These are phyloP conservation scores for Exophiala sp. DNA, from an alignment of 2,329 filamentous ascomycete genomes.

Conservation along the genomic window DNA sequence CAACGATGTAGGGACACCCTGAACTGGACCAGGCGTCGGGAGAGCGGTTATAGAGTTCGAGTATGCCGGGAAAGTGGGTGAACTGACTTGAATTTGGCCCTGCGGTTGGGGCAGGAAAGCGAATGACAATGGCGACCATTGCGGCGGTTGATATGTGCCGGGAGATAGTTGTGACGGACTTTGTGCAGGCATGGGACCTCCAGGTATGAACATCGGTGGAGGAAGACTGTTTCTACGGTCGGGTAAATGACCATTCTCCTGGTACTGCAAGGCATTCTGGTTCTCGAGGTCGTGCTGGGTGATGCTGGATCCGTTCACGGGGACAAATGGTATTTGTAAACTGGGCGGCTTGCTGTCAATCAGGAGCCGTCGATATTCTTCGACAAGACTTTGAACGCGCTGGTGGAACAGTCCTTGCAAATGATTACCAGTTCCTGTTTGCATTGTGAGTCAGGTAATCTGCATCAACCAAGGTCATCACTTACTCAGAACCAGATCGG, in stretches of 20 bases:
- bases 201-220: constrained; percentile 13
- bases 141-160: not conserved
- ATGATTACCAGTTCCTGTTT: constrained; percentile 24
- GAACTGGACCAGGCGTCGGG: constrained; percentile 7
- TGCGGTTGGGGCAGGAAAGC: constrained; percentile 12
- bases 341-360: constrained; percentile 9
- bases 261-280: not conserved
- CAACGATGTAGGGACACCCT: constrained; percentile 20
- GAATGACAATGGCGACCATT: constrained; percentile 11
- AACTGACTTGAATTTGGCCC: constrained; percentile 4
- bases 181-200: constrained; percentile 3
- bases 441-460: not conserved
- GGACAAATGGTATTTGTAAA: constrained; percentile 1
- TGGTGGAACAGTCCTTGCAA: constrained; percentile 24
- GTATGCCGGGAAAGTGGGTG: constrained; percentile 11
- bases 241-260: not conserved
- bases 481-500: constrained; percentile 26
- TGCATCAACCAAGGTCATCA: not conserved
- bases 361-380: constrained; percentile 22
- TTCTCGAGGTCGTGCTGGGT: constrained; percentile 4
- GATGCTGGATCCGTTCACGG: constrained; percentile 6
- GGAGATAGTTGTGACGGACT: constrained; percentile 3
- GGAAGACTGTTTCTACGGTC: constrained; percentile 11
- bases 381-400: constrained; percentile 25
- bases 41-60: constrained; percentile 5